phyloP scores from a whole-genome alignment of 139 green algal genomes.

The Tetradesmus obliquus region DNA sequence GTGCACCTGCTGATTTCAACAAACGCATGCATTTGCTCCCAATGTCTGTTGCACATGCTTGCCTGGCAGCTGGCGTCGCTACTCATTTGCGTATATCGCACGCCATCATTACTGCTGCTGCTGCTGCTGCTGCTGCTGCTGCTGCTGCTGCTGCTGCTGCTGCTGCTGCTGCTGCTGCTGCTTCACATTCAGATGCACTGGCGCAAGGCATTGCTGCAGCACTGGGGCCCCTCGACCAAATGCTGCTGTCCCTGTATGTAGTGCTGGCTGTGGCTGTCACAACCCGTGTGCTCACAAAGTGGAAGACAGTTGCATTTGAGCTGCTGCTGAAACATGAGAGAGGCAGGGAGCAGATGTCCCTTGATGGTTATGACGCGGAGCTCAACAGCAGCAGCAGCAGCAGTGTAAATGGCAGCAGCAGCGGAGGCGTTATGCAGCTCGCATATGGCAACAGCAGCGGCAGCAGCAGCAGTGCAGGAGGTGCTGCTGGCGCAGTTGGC shows the following conservation, averaged over 20 bases:
- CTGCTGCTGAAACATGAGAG: not conserved
- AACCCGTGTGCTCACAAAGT: conserved; percentile 20
- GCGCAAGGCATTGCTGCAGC: not conserved
- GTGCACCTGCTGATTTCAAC: too few relatives aligned
- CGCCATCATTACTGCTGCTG: not conserved
- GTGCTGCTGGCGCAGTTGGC: not conserved
- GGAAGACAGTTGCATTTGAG: not conserved
- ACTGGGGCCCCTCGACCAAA: conserved; percentile 2
- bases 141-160: not conserved
- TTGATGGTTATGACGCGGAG: too few relatives aligned
- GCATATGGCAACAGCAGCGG: conserved; percentile 3
- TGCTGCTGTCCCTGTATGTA: conserved; percentile 3
- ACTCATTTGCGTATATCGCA: not conserved
- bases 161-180: not conserved
- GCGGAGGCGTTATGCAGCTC: not conserved
- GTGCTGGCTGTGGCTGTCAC: not conserved
- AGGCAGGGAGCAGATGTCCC: not conserved
- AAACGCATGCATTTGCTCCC: not conserved
- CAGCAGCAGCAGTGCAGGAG: not conserved
- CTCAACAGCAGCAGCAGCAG: not conserved
- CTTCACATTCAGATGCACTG: not conserved
- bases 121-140: not conserved
- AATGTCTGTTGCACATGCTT: not conserved
- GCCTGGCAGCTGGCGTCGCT: not conserved
- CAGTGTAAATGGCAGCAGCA: not conserved